Evolutionary conservation across 2,329 filamentous ascomycete genomes (phyloP).

Genomic region (Ophiosphaerella narmari): DNA sequence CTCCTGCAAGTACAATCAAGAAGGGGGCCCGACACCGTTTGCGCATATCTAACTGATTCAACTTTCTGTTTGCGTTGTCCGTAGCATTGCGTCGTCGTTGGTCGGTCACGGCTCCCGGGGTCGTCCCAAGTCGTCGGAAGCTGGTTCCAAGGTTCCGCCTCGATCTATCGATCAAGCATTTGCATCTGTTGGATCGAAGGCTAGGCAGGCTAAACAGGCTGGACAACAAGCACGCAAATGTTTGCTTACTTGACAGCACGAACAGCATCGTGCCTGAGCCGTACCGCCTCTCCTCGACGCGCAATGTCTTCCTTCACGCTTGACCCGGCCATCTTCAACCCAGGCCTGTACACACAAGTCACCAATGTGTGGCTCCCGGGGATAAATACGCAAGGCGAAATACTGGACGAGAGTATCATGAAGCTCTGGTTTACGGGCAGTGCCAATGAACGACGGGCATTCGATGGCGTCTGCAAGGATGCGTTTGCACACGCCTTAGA

Average conservation of each 20-base stretch:
- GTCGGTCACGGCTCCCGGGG: no score
- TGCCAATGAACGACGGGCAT: slow-evolving; percentile 38
- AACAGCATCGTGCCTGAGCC: slow-evolving; percentile 6
- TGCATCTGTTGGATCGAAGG: no score
- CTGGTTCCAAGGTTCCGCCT: no score
- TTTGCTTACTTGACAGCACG: slow-evolving; percentile 5
- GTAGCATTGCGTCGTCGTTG: no score
- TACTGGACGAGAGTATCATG: slow-evolving; percentile 24
- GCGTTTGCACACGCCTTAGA: slow-evolving; percentile 44
- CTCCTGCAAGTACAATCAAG: neutral
- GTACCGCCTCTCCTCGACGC: slow-evolving; percentile 13
- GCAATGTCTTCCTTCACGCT: slow-evolving; percentile 44
- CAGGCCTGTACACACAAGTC: slow-evolving; percentile 43
- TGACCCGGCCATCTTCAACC: slow-evolving; percentile 48
- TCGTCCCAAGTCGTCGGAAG: no score
- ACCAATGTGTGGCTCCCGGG: slow-evolving; percentile 48
- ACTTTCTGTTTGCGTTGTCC: no score
- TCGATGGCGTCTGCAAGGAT: slow-evolving; percentile 44
- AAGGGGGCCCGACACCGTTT: neutral
- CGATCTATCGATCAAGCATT: no score
- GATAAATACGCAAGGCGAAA: slow-evolving; percentile 30
- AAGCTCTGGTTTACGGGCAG: slow-evolving; percentile 47
- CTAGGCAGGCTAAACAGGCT: no score
- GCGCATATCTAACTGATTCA: no score
- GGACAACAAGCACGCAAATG: slow-evolving; percentile 2